phyloP scores from a whole-genome alignment of 345 rosid species.

The Euphorbia tirucalli region DNA sequence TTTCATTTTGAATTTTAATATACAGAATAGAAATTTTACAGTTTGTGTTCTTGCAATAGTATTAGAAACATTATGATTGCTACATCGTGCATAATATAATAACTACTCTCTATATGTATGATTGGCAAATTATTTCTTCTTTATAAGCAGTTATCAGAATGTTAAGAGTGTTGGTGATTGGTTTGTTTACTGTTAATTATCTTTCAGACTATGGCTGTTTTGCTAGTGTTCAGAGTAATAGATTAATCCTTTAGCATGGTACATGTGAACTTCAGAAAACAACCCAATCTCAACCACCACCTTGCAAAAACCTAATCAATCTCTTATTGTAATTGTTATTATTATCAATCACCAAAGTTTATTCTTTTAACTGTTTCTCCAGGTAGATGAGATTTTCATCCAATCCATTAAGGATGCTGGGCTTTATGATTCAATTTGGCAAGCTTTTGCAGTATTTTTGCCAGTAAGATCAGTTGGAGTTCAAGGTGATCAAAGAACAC shows the following conservation, averaged over 20 bases:
- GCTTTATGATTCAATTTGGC: slow-evolving; percentile 92
- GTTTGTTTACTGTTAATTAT: not conserved
- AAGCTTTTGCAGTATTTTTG: slow-evolving; percentile 97
- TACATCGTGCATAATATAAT: not conserved
- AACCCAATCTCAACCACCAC: not conserved
- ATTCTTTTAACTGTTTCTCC: slow-evolving; percentile 7
- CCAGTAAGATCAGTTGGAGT: slow-evolving; percentile 97
- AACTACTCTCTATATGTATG: not conserved
- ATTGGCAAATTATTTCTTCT: not conserved
- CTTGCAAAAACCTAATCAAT: not conserved
- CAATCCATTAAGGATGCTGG: slow-evolving; percentile 97
- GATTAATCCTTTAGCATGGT: too few species aligned
- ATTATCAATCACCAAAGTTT: not conserved
- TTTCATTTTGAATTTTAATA: not conserved
- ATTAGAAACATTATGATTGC: too few species aligned
- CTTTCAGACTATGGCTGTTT: not conserved
- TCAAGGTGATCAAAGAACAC: slow-evolving; percentile 99
- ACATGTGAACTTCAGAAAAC: not conserved
- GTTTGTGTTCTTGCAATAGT: not conserved
- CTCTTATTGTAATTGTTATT: not conserved
- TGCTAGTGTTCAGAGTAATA: not conserved
- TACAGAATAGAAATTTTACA: too few species aligned
- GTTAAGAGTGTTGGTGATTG: not conserved
- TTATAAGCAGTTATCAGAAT: not conserved
- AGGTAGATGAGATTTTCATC: slow-evolving; percentile 98